Evolutionary conservation across 2,329 filamentous ascomycete genomes (phyloP).

Genomic region (Penicillium brevicompactum): DNA sequence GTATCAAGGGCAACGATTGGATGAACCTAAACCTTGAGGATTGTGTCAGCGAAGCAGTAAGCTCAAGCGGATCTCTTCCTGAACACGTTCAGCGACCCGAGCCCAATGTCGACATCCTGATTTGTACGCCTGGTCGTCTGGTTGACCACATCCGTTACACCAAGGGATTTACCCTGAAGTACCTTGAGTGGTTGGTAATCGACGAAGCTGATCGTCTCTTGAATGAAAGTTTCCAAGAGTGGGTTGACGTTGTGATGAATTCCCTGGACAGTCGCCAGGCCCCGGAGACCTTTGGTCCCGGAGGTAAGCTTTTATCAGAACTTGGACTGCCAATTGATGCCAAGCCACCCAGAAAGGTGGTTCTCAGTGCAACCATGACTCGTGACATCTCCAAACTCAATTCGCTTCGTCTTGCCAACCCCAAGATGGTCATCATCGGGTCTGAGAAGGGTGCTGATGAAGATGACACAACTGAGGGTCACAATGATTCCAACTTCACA

Average conservation of each 20-base stretch:
- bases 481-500: slow-evolving; percentile 48
- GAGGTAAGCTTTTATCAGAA: slow-evolving; percentile 33
- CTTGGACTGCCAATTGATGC: slow-evolving; percentile 43
- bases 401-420: slow-evolving; percentile 70
- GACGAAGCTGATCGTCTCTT: slow-evolving; percentile 93
- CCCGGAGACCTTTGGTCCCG: slow-evolving; percentile 49
- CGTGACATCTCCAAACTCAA: slow-evolving; percentile 78
- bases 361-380: slow-evolving; percentile 92
- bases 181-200: slow-evolving; percentile 84
- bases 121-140: slow-evolving; percentile 87
- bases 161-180: slow-evolving; percentile 74
- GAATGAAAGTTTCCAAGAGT: slow-evolving; percentile 89
- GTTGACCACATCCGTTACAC: slow-evolving; percentile 89
- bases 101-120: slow-evolving; percentile 82
- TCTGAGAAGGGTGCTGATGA: slow-evolving; percentile 40
- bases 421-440: slow-evolving; percentile 75
- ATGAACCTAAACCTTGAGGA: slow-evolving; percentile 50
- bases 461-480: slow-evolving; percentile 21
- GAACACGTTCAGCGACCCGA: slow-evolving; percentile 65
- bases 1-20: slow-evolving; percentile 49
- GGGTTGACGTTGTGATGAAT: slow-evolving; percentile 71
- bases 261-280: slow-evolving; percentile 58
- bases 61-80: slow-evolving; percentile 49
- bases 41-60: slow-evolving; percentile 45
- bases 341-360: slow-evolving; percentile 69